These are phyloP conservation scores for Stagonosporopsis cucurbitacearum DNA, from an alignment of 2,329 filamentous ascomycete species.

Conservation along the genomic window DNA sequence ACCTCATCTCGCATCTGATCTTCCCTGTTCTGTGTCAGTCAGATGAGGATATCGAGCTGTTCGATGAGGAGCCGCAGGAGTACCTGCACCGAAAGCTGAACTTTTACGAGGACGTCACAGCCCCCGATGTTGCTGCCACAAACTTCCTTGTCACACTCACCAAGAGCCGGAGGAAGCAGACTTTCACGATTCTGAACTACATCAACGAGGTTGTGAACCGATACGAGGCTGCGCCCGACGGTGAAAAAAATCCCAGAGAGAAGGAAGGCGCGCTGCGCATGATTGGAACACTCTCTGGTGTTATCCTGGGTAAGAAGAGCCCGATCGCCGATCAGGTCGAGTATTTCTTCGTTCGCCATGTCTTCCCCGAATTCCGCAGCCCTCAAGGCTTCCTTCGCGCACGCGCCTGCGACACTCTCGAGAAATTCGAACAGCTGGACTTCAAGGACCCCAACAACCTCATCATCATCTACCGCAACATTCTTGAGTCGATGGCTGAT, in stretches of 20 bases:
- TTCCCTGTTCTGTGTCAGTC: slow-evolving; percentile 95
- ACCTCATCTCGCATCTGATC: slow-evolving; percentile 89
- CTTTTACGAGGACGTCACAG: slow-evolving; percentile 95
- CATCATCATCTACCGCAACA: slow-evolving; percentile 94
- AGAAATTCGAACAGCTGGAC: slow-evolving; percentile 96
- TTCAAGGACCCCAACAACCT: slow-evolving; percentile 97
- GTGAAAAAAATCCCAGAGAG: slow-evolving; percentile 90
- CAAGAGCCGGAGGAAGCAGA: slow-evolving; percentile 93
- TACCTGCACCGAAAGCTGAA: slow-evolving; percentile 97
- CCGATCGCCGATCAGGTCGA: slow-evolving; percentile 97
- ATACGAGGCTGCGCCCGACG: slow-evolving; percentile 83
- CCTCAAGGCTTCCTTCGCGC: slow-evolving; percentile 90
- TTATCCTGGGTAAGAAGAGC: slow-evolving; percentile 97
- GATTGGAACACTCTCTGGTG: slow-evolving; percentile 93
- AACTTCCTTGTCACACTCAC: slow-evolving; percentile 96
- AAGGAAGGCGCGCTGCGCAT: slow-evolving; percentile 97
- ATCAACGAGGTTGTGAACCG: slow-evolving; percentile 94
- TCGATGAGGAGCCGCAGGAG: slow-evolving; percentile 92
- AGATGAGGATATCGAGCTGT: slow-evolving; percentile 90
- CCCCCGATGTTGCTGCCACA: slow-evolving; percentile 92
- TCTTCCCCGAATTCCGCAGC: slow-evolving; percentile 97
- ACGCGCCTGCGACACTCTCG: slow-evolving; percentile 93
- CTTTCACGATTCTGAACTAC: slow-evolving; percentile 91
- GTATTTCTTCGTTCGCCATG: slow-evolving; percentile 97
- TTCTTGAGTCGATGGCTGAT: slow-evolving; percentile 96